Evolutionary conservation across 73 alveolate species (phyloP), one percentile per base, ranked within the genome.

Genomic region (Paramecium caudatum): DNA sequence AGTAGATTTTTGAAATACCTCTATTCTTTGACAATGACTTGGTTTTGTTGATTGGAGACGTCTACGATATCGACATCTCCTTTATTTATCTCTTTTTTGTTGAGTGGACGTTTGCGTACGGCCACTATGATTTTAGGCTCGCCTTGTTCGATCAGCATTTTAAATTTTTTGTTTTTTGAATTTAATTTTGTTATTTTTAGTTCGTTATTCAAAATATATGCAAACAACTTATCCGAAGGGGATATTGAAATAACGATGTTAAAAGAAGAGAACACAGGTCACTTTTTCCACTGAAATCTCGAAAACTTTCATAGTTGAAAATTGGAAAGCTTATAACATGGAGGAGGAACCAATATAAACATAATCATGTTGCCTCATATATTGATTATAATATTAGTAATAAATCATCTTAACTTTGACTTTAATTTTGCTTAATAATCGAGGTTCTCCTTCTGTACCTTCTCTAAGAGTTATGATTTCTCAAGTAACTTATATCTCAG

Each of bases 41-140:
- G 78, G 3, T 91, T 91, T 30, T 96, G 93, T 86, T 95, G 82
- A 78, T 65, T 65, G 10, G 83, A 33, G n/a, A 90, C 96, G 6
- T 96, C 99, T 5, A 98, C 94, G 46, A 98, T 96, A 87, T 98
- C 99, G 12, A 90, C 91, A 45, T 98, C 99, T 43, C 95, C 95
- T 82, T 93, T 91, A 69, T 91, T 90, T 69, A 46, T 68, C 90
- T 99, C 99, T 94, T 97, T 98, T 90, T 94, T 90, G 90, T 97
- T 97, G 94, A 97, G 92, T 46, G 99, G 99, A 47, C 99, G 92
- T 98, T 99, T 99, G 43, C 99, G 96, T 34, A 99, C 99, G 62
- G 98, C 99, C 82, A 99, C 99, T 46, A 98, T 92, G 90, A 99
- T 98, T 90, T 96, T 97, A 46, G 99, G 99, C 45, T 91, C 96